Evolutionary conservation across 228 moss, liverwort and hornwort species (phyloP).

Genomic region (Sphagnum fallax): DNA sequence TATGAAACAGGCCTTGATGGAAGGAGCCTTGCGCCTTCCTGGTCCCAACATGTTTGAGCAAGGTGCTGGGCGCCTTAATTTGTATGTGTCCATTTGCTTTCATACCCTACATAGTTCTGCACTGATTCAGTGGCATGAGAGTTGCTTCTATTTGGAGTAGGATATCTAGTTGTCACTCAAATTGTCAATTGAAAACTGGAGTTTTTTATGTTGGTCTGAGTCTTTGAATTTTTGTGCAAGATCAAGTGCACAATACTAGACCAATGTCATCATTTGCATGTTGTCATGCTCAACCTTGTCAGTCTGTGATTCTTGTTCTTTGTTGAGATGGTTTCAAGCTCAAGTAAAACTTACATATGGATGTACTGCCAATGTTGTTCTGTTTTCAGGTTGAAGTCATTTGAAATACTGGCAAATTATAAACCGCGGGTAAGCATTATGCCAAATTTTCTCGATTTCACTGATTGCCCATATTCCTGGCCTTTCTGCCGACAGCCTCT

Average conservation of each 20-base stretch:
- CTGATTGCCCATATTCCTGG: constrained; percentile 84
- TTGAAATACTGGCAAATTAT: constrained; percentile 66
- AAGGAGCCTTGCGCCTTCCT: constrained; percentile 74
- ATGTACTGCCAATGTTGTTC: not conserved
- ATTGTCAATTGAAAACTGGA: too few relatives aligned
- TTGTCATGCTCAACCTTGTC: too few relatives aligned
- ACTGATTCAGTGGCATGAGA: not conserved
- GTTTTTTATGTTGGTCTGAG: too few relatives aligned
- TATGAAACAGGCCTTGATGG: constrained; percentile 96
- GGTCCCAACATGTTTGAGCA: constrained; percentile 97
- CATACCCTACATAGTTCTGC: not conserved
- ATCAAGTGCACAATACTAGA: too few relatives aligned
- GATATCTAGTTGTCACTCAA: too few relatives aligned
- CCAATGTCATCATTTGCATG: too few relatives aligned
- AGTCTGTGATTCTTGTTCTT: too few relatives aligned
- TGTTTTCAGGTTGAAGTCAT: constrained; percentile 78
- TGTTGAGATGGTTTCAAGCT: too few relatives aligned
- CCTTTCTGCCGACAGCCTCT: constrained; percentile 88
- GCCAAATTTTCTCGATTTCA: constrained; percentile 68
- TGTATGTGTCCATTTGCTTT: constrained; percentile 28
- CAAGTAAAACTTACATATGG: too few relatives aligned
- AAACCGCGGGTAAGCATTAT: constrained; percentile 72
- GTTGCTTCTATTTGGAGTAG: not conserved
- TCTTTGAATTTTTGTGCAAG: too few relatives aligned
- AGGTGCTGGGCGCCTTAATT: constrained; percentile 87